These are phyloP conservation scores for Colletotrichum sidae DNA, from an alignment of 2,329 filamentous ascomycete genomes.

Conservation along the genomic window DNA sequence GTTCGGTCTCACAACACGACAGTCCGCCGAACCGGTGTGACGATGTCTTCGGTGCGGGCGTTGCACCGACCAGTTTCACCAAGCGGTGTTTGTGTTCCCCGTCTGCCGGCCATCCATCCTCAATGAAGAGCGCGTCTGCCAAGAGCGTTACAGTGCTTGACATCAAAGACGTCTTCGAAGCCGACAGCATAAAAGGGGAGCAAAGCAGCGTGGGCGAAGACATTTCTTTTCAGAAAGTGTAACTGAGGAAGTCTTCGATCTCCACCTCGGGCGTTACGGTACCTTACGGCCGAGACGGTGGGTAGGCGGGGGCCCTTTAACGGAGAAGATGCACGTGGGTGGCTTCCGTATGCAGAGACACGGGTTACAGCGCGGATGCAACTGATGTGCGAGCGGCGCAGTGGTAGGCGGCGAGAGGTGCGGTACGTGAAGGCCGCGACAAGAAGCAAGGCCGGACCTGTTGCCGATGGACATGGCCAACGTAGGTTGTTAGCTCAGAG, in stretches of 20 bases:
- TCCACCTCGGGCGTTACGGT: conserved; percentile 12
- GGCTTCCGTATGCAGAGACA: conserved; percentile 10
- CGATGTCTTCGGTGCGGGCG: background rate
- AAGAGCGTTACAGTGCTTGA: background rate
- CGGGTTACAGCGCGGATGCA: background rate
- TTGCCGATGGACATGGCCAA: no score
- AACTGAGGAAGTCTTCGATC: conserved; percentile 4
- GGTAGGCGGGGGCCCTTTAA: conserved; percentile 1
- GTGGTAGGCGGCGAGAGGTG: background rate
- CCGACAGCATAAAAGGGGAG: background rate
- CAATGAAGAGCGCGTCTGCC: background rate
- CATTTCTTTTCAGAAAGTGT: background rate
- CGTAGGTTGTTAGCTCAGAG: no score
- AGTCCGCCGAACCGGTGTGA: background rate
- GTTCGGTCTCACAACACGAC: background rate
- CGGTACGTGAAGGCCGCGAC: background rate
- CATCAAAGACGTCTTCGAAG: background rate
- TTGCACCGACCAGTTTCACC: conserved; percentile 5
- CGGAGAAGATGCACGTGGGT: conserved; percentile 24
- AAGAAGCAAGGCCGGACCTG: no score
- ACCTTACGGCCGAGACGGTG: conserved; percentile 27
- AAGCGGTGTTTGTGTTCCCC: no score
- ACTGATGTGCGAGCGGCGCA: background rate
- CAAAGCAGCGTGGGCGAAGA: no score
- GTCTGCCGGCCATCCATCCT: no score